These are phyloP conservation scores for Podospora pseudopauciseta DNA, from an alignment of 495 filamentous ascomycete species.

Conservation along the genomic window DNA sequence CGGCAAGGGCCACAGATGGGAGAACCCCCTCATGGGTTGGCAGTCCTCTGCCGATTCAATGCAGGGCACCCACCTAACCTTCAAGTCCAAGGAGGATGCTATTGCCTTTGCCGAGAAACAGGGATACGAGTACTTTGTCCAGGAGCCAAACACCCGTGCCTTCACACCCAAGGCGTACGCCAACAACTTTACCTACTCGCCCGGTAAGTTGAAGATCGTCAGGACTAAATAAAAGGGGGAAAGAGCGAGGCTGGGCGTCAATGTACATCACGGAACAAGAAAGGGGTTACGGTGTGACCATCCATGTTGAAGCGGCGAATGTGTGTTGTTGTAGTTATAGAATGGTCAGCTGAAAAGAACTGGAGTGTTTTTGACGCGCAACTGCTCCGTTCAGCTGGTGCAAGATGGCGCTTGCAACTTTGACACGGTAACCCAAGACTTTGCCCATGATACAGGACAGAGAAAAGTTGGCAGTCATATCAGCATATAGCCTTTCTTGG, in stretches of 20 bases:
- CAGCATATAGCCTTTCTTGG: no score
- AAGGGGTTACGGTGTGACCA: no score
- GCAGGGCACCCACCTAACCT: conserved; percentile 86
- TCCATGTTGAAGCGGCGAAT: neutral
- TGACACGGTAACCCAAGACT: neutral
- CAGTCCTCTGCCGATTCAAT: conserved; percentile 89
- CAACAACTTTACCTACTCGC: conserved; percentile 85
- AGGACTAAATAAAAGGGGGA: conserved; percentile 68
- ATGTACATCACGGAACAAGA: neutral
- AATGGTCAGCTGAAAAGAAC: neutral
- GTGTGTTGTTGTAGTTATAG: neutral
- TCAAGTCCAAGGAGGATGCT: conserved; percentile 92
- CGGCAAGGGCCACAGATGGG: conserved; percentile 84
- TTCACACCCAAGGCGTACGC: conserved; percentile 92
- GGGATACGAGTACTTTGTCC: conserved; percentile 97
- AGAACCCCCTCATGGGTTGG: conserved; percentile 98
- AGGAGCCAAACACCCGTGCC: conserved; percentile 87
- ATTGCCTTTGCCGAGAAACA: conserved; percentile 96
- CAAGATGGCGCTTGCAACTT: neutral
- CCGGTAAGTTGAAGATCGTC: conserved; percentile 85
- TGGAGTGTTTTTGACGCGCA: neutral
- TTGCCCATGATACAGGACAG: neutral
- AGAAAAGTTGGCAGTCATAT: no score
- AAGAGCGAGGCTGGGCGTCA: neutral
- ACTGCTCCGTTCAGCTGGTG: neutral